Evolutionary conservation across 1,139 yeast genomes (phyloP), one percentile per base, ranked within the genome.

Genomic region (Protomyces lactucae-debilis): DNA sequence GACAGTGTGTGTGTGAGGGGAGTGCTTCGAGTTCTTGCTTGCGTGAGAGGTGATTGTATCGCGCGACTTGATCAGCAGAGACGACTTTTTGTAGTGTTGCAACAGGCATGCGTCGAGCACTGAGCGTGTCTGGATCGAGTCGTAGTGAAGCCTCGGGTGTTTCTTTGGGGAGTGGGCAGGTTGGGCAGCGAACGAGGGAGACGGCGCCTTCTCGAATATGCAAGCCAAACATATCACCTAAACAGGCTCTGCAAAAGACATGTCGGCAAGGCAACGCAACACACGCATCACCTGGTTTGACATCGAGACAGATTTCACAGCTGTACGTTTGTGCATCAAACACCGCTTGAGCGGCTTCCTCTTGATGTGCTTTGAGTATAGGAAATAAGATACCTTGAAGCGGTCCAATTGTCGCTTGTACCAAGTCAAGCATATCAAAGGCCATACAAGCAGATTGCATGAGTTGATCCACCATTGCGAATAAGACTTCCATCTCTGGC

Each of bases 171-270:
- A 14, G 16, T 2, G 54, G 64, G 9, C 64, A 60, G 14, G 28
- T 53, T 2, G 60, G 57, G 39, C 66, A 64, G 21, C 52, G 40
- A n/a, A 64, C 53, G 21, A 39, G 53, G 12, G 60, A 23, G 32
- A 59, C 54, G 39, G 52, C 53, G 12, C 66, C 66, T 48, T 64
- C 66, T 10, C 56, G 18, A 18, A 64, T 53, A 16, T 57, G 60
- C 16, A 64, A n/a, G 25, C 60, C 28, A n/a, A 55, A 64, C 55
- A 55, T 55, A 14, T 59, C 64, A 8, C 55, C 39, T 14, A 64
- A 32, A 32, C 66, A 64, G n/a, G 36, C 48, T 45, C 59, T 57
- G 55, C 66, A 64, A 32, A 55, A 89, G 48, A 64, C 54, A 23
- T 64, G 66, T 12, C 48, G 53, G 32, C 52, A 39, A 2, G 21